These are phyloP conservation scores for Vigna hirtella DNA, from an alignment of 306 rosid genomes.

Conservation along the genomic window DNA sequence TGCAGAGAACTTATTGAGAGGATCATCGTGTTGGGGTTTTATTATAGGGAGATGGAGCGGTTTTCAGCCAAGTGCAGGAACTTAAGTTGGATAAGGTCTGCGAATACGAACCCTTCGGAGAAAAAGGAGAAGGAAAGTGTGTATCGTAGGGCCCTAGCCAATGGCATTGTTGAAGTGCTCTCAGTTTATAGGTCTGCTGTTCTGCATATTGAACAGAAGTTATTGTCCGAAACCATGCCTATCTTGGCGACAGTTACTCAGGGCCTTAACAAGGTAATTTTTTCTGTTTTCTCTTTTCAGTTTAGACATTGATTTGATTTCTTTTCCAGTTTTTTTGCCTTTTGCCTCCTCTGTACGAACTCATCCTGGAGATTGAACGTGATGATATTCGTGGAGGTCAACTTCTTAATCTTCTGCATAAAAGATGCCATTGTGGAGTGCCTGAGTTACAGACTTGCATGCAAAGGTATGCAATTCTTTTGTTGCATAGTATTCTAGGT, in stretches of 20 bases:
- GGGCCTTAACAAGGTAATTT: constrained; percentile 86
- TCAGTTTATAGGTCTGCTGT: constrained; percentile 85
- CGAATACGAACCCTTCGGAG: constrained; percentile 49
- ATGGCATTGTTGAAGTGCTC: constrained; percentile 90
- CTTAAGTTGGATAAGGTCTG: constrained; percentile 89
- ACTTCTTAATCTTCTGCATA: constrained; percentile 85
- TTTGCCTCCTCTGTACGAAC: constrained; percentile 86
- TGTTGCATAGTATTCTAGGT: background rate
- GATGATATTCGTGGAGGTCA: constrained; percentile 89
- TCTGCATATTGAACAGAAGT: constrained; percentile 85
- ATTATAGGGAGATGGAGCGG: constrained; percentile 88
- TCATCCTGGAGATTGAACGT: constrained; percentile 82
- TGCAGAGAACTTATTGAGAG: constrained; percentile 90
- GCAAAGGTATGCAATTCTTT: constrained; percentile 68
- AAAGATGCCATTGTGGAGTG: constrained; percentile 95
- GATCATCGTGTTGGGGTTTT: constrained; percentile 84
- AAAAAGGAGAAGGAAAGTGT: constrained; percentile 68
- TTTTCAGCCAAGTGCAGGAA: constrained; percentile 81
- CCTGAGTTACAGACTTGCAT: constrained; percentile 96
- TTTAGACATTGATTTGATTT: background rate
- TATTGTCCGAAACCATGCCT: constrained; percentile 83
- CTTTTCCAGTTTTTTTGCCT: constrained; percentile 78
- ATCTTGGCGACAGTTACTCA: constrained; percentile 87
- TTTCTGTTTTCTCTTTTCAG: background rate
- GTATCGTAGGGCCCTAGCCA: constrained; percentile 88